Conservation (phyloP, 768 basidiomycete species). For the Tylopilus balloui region DNA sequence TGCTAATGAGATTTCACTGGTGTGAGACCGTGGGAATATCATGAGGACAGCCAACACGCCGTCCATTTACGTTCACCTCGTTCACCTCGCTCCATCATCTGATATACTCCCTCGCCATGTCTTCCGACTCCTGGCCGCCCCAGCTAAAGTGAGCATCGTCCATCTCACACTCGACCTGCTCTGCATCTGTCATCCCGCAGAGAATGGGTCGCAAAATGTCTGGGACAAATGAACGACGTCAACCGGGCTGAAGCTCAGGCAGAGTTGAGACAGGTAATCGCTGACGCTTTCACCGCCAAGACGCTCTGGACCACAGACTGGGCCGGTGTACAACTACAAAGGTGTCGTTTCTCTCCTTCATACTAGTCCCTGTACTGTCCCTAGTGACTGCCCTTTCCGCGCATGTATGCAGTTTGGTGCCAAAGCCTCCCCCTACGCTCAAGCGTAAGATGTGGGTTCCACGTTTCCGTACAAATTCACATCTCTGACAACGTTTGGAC, state of each 20-base stretch:
- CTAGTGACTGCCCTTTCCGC: constrained; percentile 17
- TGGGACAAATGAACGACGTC: constrained; percentile 84
- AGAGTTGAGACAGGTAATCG: constrained; percentile 95
- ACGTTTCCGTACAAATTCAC: neutral
- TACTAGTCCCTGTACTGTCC: constrained; percentile 8
- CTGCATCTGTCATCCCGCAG: constrained; percentile 40
- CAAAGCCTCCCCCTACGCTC: constrained; percentile 52
- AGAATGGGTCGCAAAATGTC: constrained; percentile 92
- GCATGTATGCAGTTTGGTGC: constrained; percentile 45
- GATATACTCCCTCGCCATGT: constrained; percentile 45
- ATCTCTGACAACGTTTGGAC: constrained; percentile 10
- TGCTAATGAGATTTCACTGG: constrained; percentile 20
- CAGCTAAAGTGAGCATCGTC: constrained; percentile 58
- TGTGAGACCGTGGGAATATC: constrained; percentile 20
- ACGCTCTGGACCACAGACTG: constrained; percentile 94
- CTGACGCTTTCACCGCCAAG: constrained; percentile 81
- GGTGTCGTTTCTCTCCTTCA: constrained; percentile 40
- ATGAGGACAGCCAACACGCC: neutral
- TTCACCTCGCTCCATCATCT: neutral
- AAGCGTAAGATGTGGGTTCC: constrained; percentile 70
- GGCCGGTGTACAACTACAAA: constrained; percentile 80
- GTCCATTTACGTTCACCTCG: constrained; percentile 9
- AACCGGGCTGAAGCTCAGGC: constrained; percentile 87
- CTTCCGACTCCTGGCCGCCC: constrained; percentile 76
- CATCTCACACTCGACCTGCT: neutral